Base-by-base conservation (phyloP, 331 rosid species). In the Malus hybrid region DNA sequence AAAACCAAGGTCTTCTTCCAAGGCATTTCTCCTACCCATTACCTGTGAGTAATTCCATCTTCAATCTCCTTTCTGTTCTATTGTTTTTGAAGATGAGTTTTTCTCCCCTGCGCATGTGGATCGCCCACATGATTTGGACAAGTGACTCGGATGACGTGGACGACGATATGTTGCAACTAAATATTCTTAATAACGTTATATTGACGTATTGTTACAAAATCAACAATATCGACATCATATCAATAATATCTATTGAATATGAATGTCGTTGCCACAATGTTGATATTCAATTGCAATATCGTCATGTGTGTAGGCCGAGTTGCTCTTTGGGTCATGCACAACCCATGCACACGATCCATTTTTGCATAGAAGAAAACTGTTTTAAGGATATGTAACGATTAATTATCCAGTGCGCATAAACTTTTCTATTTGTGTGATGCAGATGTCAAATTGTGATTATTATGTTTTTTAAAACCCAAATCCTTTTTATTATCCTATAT, bases 1-100 rank as follows among this genome's bases (percentile, higher is more conserved):
- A 88, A 92, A 76, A 95, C 97, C 70, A 92, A 85, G 70, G 92
- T 95, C 80, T 95, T 95, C 91, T 95, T 95, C 73, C 80, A 92
- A 11, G 99, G 99, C 24, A 89, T 95, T 78, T 95, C 99, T 14
- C 99, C 99, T 0, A 91, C 91, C 16, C 99, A 95, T 73, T 95
- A 95, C 44, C 86, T 84, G 98, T 93, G 88, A 84, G 96, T 83
- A 36, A 44, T 29, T 36, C 24, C 70, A 19, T 33, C 27, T 32
- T 34, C 50, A 9, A n/a, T 61, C 56, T 36, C 2, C 18, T 55
- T 64, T 12, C 46, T 32, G 24, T 32, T 18, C 56, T 18, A 19
- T 13, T 54, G 9, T 7, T 7, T 50, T 50, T 2, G 56, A 50
- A 50, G 4, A 50, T 50, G n/a, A 50, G n/a, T 2, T 50, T 50